phyloP scores from a whole-genome alignment of 306 rosid genomes.

The Cicer chorassanicum region DNA sequence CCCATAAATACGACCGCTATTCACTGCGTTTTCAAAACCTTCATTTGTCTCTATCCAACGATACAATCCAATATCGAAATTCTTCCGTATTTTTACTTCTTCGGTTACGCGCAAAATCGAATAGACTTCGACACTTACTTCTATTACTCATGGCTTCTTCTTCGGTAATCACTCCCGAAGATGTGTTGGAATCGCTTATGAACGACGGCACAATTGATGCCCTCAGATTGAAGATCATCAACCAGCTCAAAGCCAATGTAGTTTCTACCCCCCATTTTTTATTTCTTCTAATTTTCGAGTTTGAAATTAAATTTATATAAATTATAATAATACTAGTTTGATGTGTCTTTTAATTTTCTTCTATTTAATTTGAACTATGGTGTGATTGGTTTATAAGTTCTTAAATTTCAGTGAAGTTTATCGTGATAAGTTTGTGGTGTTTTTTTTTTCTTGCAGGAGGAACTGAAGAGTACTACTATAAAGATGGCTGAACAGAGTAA shows the following conservation, averaged over 20 bases:
- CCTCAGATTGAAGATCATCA: slow-evolving; percentile 94
- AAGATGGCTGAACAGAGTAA: slow-evolving; percentile 97
- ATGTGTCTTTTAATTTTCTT: neutral
- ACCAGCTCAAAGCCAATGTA: slow-evolving; percentile 97
- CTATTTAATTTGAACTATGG: neutral
- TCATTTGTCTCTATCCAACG: neutral
- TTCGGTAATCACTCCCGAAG: slow-evolving; percentile 78
- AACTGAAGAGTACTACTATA: slow-evolving; percentile 77
- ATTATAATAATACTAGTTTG: no score
- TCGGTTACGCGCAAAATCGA: slow-evolving; percentile 15
- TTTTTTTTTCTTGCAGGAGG: slow-evolving; percentile 64
- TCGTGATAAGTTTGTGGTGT: slow-evolving; percentile 4
- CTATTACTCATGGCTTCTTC: slow-evolving; percentile 61
- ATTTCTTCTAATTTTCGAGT: neutral
- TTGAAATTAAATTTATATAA: neutral
- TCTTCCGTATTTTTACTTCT: neutral
- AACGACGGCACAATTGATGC: slow-evolving; percentile 93
- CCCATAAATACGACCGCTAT: slow-evolving; percentile 33
- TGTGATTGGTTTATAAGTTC: slow-evolving; percentile 7
- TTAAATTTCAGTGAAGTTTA: neutral
- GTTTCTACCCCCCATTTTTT: neutral
- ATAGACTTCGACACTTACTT: neutral
- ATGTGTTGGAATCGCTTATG: slow-evolving; percentile 86
- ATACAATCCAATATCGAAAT: neutral
- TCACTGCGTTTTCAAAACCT: slow-evolving; percentile 5